Conservation (phyloP, 2,329 filamentous ascomycete species). For the Rhytidhysteron rufulum region DNA sequence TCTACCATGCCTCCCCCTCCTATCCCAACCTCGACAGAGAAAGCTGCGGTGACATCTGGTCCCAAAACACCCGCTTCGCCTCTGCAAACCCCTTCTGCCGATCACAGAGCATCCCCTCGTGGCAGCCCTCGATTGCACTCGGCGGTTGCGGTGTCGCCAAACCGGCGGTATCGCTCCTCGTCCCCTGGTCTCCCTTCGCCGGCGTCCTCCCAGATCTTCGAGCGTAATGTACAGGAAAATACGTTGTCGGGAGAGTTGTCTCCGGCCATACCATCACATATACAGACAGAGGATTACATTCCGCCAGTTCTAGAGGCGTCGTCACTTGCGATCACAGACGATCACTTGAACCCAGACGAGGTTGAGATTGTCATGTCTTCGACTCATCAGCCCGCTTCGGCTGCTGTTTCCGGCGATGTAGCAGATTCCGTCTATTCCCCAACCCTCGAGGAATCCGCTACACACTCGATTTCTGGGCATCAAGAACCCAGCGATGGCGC, state of each 20-base stretch:
- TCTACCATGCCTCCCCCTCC: slow-evolving; percentile 15
- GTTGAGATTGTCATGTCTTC: slow-evolving; percentile 91
- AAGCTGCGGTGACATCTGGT: slow-evolving; percentile 14
- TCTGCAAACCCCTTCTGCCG: slow-evolving; percentile 22
- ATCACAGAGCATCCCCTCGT: slow-evolving; percentile 29
- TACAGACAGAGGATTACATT: slow-evolving; percentile 91
- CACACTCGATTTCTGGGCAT: slow-evolving; percentile 13
- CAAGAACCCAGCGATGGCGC: slow-evolving; percentile 56
- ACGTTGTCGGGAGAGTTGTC: slow-evolving; percentile 64
- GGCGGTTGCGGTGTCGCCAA: slow-evolving; percentile 54
- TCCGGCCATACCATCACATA: slow-evolving; percentile 86
- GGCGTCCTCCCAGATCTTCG: slow-evolving; percentile 76
- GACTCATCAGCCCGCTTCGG: slow-evolving; percentile 73
- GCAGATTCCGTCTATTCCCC: slow-evolving; percentile 32
- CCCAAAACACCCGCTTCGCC: slow-evolving; percentile 13
- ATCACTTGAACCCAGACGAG: slow-evolving; percentile 76
- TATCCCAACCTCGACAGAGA: slow-evolving; percentile 20
- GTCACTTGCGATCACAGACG: slow-evolving; percentile 86
- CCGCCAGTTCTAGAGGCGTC: slow-evolving; percentile 88
- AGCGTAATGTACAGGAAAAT: slow-evolving; percentile 88
- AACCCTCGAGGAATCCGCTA: slow-evolving; percentile 25
- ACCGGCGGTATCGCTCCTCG: slow-evolving; percentile 59
- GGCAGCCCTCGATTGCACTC: slow-evolving; percentile 34
- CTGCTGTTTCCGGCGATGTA: slow-evolving; percentile 51
- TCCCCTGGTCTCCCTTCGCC: slow-evolving; percentile 77